Percentiles rank a stretch among this genome's conserved stretches.
Conservation (phyloP, 2,329 filamentous ascomycete genomes). For the Neoarthrinium moseri region DNA sequence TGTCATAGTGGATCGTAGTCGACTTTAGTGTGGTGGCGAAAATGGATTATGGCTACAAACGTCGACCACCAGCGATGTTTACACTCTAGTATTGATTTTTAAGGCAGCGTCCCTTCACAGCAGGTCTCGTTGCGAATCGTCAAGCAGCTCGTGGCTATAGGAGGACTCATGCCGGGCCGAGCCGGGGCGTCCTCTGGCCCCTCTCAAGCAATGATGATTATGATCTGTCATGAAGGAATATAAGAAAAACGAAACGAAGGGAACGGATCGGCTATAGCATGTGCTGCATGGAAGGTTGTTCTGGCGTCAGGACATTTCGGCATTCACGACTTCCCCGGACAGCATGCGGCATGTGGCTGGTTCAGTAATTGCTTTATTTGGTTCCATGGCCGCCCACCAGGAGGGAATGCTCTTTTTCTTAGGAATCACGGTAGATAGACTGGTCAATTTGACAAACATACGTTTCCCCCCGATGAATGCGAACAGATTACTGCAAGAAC, state of each 20-base stretch:
- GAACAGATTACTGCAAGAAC: too few species aligned
- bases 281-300: conserved; percentile 16
- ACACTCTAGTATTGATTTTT: background rate
- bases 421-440: background rate
- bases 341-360: background rate
- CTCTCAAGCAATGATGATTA: background rate
- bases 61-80: background rate
- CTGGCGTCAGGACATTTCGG: conserved; percentile 20
- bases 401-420: background rate
- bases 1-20: conserved; percentile 62
- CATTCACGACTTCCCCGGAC: background rate
- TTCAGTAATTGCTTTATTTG: background rate
- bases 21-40: background rate
- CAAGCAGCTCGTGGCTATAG: too few species aligned
- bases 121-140: too few species aligned
- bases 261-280: conserved; percentile 19
- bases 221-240: conserved; percentile 3
- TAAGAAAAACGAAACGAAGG: conserved; percentile 5
- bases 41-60: background rate
- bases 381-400: background rate
- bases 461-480: background rate
- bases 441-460: conserved; percentile 4
- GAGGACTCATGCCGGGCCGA: too few species aligned
- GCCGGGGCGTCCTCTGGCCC: background rate
- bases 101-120: background rate